Evolutionary conservation across 208 protist species (phyloP), one percentile per base, ranked within the genome.

Genomic region (Leishmania turanica): DNA sequence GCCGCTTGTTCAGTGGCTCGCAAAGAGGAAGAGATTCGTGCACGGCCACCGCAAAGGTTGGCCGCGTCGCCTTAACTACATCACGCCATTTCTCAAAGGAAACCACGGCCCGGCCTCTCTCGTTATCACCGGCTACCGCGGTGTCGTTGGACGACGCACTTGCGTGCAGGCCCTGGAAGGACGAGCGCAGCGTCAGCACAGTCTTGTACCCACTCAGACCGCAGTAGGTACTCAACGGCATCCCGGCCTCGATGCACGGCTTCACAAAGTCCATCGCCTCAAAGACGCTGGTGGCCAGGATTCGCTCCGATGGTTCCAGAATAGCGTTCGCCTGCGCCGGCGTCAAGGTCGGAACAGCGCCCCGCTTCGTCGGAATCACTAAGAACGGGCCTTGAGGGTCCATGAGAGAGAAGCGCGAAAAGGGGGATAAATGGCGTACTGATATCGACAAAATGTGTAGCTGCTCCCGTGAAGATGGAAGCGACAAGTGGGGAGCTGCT

Each of bases 281-380:
- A 71, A 97, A 92, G 0, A 94, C 84, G 31, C 89, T 93, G 5
- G 94, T 70, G 72, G 84, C 85, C 9, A 97, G 64, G 51, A 95
- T 69, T 58, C 90, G 83, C 77, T 97, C 94, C 9, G 92, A 85
- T 27, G 85, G 83, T 34, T 79, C 53, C 19, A 95, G 76, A 87
- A 97, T 95, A 0, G 40, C 78, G n/a, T 88, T 66, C 24, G 81
- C 78, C 80, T 96, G 92, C 24, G 87, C 84, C 31, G 92, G 89
- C 27, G 94, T 97, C 42, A 97, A 85, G 53, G 77, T 87, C 24
- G 92, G 91, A 37, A 96, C 88, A 1, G 84, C 81, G 37, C 94
- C 92, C 21, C 85, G 78, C 62, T 78, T 87, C 69, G 90, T 90
- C 15, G 94, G 94, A 49, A 96, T 81, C 11, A 93, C 88, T 34